These are phyloP conservation scores for Erythrophleum ivorense DNA, from an alignment of 331 rosid genomes.

Conservation along the genomic window DNA sequence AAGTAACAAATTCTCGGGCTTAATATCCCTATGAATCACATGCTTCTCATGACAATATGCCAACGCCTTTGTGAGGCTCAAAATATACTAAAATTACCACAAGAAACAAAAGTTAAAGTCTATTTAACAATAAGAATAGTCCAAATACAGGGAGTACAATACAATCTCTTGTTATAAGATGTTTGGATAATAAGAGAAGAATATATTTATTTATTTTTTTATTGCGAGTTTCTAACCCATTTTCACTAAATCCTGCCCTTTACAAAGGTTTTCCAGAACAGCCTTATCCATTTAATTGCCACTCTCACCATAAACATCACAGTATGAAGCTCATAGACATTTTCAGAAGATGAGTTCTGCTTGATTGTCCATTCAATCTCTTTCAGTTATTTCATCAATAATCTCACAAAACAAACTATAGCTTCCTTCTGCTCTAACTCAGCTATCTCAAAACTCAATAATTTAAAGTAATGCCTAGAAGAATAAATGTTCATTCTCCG, in stretches of 20 bases:
- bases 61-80: constrained; percentile 84
- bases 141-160: neutral
- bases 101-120: constrained; percentile 29
- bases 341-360: neutral
- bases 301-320: constrained; percentile 26
- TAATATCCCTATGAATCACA: constrained; percentile 93
- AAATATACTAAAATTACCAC: constrained; percentile 61
- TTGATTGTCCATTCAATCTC: neutral
- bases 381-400: neutral
- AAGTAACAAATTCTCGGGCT: constrained; percentile 88
- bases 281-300: neutral
- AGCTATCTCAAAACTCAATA: neutral
- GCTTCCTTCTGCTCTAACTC: neutral
- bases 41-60: constrained; percentile 88
- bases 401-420: neutral
- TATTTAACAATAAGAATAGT: neutral
- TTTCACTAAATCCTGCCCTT: neutral
- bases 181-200: neutral
- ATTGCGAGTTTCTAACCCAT: neutral
- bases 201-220: no score
- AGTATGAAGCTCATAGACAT: neutral
- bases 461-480: neutral
- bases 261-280: neutral
- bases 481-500: neutral
- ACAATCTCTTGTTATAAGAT: neutral